Evolutionary conservation across 495 filamentous ascomycete species (phyloP).

Genomic region (Alectoria sarmentosa): DNA sequence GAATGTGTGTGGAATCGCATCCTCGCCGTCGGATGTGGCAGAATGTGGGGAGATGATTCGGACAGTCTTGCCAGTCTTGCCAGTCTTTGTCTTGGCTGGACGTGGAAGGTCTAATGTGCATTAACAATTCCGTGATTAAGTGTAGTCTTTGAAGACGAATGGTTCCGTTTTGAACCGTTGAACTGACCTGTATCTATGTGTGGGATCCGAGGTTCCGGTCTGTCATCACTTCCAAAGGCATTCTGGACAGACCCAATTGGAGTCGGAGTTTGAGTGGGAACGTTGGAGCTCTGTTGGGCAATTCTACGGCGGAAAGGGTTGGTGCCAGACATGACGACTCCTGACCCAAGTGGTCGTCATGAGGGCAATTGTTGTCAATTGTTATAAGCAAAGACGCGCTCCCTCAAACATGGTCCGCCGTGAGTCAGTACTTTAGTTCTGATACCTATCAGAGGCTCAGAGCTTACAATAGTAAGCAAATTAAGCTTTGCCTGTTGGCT

Average conservation of each 20-base stretch:
- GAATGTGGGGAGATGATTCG: slow-evolving; percentile 58
- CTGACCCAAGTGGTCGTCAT: slow-evolving; percentile 20
- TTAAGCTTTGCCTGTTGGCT: background rate
- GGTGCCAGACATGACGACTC: slow-evolving; percentile 45
- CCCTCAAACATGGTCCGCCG: background rate
- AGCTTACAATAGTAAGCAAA: background rate
- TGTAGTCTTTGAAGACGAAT: background rate
- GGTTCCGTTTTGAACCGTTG: background rate
- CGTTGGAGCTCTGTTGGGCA: slow-evolving; percentile 1
- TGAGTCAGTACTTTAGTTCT: background rate
- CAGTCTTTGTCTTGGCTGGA: slow-evolving; percentile 68
- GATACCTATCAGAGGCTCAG: too few species aligned
- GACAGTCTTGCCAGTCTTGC: slow-evolving; percentile 75
- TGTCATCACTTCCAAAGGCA: slow-evolving; percentile 5
- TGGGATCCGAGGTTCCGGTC: slow-evolving; percentile 20
- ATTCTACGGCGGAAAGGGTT: slow-evolving; percentile 49
- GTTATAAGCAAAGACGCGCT: background rate
- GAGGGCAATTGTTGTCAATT: slow-evolving; percentile 13
- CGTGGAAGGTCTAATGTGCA: slow-evolving; percentile 50
- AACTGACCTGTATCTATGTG: slow-evolving; percentile 26
- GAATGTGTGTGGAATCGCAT: slow-evolving; percentile 11
- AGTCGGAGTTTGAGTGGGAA: background rate
- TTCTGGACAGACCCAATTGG: slow-evolving; percentile 6
- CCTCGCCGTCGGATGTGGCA: slow-evolving; percentile 19
- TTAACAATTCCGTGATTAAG: background rate